A percentile compares a stretch with the other conserved stretches of the same genome.
phyloP scores from a whole-genome alignment of 2,329 filamentous ascomycete species.

The Triangularia setosa region DNA sequence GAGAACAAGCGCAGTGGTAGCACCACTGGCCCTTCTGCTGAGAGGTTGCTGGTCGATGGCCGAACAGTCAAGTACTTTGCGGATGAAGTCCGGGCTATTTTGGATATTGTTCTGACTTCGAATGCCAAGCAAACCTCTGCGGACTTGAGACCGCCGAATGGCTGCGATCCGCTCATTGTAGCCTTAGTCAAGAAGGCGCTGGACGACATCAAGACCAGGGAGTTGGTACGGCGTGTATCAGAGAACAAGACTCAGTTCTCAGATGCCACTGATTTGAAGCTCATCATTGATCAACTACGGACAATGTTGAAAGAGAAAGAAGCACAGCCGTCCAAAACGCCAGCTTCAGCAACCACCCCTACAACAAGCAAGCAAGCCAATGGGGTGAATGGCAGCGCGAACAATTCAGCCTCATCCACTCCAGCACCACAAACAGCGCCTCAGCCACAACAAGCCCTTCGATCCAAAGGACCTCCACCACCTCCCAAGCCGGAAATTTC shows the following conservation, averaged over 20 bases:
- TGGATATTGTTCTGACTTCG: slow-evolving; percentile 55
- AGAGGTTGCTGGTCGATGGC: slow-evolving; percentile 51
- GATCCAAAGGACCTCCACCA: slow-evolving; percentile 55
- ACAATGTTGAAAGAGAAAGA: slow-evolving; percentile 37
- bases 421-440: slow-evolving; percentile 6
- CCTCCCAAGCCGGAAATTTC: slow-evolving; percentile 56
- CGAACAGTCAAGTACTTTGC: slow-evolving; percentile 58
- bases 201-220: slow-evolving; percentile 46
- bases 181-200: slow-evolving; percentile 54
- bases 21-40: slow-evolving; percentile 51
- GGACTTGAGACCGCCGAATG: slow-evolving; percentile 49
- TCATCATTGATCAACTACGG: slow-evolving; percentile 46
- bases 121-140: slow-evolving; percentile 54
- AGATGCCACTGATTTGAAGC: slow-evolving; percentile 53
- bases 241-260: slow-evolving; percentile 47
- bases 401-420: slow-evolving; percentile 7
- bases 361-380: slow-evolving; percentile 19
- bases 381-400: slow-evolving; percentile 17
- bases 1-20: slow-evolving; percentile 50
- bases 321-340: slow-evolving; percentile 23
- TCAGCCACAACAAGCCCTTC: slow-evolving; percentile 47
- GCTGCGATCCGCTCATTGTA: slow-evolving; percentile 54
- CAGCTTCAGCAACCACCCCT: slow-evolving; percentile 13
- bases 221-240: slow-evolving; percentile 53
- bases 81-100: slow-evolving; percentile 53